These are phyloP conservation scores for Hypericum perforatum DNA, from an alignment of 345 rosid genomes.

Conservation along the genomic window DNA sequence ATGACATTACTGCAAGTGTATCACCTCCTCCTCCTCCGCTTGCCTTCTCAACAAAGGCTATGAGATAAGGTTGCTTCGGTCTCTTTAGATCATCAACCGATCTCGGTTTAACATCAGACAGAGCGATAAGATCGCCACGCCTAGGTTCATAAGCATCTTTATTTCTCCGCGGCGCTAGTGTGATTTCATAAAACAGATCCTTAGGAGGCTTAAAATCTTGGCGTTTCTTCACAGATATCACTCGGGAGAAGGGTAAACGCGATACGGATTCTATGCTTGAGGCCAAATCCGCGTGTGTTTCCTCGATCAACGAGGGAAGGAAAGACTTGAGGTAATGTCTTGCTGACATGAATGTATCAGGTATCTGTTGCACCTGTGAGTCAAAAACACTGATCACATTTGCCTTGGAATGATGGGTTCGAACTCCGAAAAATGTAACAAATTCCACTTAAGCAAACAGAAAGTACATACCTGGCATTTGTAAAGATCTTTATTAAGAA, in stretches of 20 bases:
- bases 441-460: too few species aligned
- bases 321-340: slow-evolving; percentile 21
- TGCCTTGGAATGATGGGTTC: too few species aligned
- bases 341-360: slow-evolving; percentile 21
- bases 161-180: too few species aligned
- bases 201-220: slow-evolving; percentile 16
- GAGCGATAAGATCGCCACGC: slow-evolving; percentile 30
- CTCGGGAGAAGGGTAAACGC: slow-evolving; percentile 12
- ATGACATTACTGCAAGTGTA: too few species aligned
- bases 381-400: too few species aligned
- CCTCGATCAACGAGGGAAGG: slow-evolving; percentile 23
- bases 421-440: too few species aligned
- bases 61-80: slow-evolving; percentile 17
- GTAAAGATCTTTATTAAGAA: too few species aligned
- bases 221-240: slow-evolving; percentile 11
- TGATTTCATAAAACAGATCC: slow-evolving; percentile 14
- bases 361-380: slow-evolving; percentile 35
- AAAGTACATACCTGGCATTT: too few species aligned
- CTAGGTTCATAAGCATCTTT: slow-evolving; percentile 16
- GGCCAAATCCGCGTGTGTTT: slow-evolving; percentile 29
- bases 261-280: slow-evolving; percentile 21
- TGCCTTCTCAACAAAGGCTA: slow-evolving; percentile 24
- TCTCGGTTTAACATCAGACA: slow-evolving; percentile 26
- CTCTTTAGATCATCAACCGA: slow-evolving; percentile 24
- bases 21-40: not conserved